phyloP scores from a whole-genome alignment of 768 basidiomycete species.

The Serpula lacrymans region DNA sequence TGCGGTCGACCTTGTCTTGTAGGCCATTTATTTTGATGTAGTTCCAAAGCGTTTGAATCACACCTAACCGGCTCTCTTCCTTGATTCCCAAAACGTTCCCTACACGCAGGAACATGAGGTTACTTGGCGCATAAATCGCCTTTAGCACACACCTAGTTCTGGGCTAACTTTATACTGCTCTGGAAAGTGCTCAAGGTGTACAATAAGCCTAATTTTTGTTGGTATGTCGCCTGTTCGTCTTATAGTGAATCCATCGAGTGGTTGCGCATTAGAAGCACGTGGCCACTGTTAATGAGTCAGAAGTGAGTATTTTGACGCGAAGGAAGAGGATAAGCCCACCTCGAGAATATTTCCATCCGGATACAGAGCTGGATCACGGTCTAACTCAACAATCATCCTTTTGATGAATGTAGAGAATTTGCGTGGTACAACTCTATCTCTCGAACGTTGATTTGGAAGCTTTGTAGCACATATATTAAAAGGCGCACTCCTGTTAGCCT shows the following conservation, averaged over 20 bases:
- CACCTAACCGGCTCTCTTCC: conserved; percentile 79
- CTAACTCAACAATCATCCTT: conserved; percentile 81
- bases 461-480: conserved; percentile 16
- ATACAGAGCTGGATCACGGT: conserved; percentile 77
- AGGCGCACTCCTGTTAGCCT: too few species aligned
- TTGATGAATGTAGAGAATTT: conserved; percentile 88
- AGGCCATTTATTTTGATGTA: conserved; percentile 83
- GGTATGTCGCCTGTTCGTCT: conserved; percentile 75
- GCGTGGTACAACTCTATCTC: conserved; percentile 58
- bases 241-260: conserved; percentile 86
- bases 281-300: conserved; percentile 49
- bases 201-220: conserved; percentile 76
- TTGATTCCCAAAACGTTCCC: conserved; percentile 71
- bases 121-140: background rate
- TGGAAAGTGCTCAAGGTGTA: conserved; percentile 83
- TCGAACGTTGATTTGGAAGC: conserved; percentile 58
- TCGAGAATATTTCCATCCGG: conserved; percentile 88
- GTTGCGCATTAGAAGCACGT: conserved; percentile 48
- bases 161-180: conserved; percentile 79
- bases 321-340: conserved; percentile 37
- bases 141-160: conserved; percentile 68
- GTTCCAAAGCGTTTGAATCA: conserved; percentile 85
- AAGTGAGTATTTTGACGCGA: background rate
- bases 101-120: conserved; percentile 20
- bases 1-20: conserved; percentile 79